Conservation (phyloP, 805 yeast species). For the Kregervanrija delftensis region DNA sequence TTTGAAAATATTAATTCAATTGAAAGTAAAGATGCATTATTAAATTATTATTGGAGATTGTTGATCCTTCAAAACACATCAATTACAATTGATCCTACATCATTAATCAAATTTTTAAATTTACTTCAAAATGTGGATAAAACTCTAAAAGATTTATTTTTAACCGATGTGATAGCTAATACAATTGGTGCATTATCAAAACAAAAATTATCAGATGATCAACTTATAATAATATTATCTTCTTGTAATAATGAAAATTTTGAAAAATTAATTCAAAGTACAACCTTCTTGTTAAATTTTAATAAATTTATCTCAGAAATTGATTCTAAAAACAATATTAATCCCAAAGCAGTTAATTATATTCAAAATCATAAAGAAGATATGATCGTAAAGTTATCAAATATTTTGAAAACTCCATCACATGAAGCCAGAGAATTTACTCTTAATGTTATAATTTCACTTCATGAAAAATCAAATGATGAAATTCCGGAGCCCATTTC, state of each 20-base stretch:
- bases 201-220: conserved; percentile 16
- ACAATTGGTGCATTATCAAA: conserved; percentile 29
- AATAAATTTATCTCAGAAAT: conserved; percentile 17
- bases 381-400: conserved; percentile 20
- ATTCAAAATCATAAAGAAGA: conserved; percentile 5
- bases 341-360: conserved; percentile 3
- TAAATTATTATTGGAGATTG: conserved; percentile 47
- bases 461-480: conserved; percentile 27
- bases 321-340: neutral
- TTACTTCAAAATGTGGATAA: conserved; percentile 4
- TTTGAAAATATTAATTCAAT: conserved; percentile 13
- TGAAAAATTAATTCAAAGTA: conserved; percentile 23
- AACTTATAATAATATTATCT: conserved; percentile 12
- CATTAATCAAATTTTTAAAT: conserved; percentile 17
- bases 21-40: conserved; percentile 10
- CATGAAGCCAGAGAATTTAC: conserved; percentile 44
- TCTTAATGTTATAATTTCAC: conserved; percentile 32
- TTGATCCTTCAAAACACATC: conserved; percentile 33
- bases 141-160: conserved; percentile 19
- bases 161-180: conserved; percentile 37
- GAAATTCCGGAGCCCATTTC: conserved; percentile 18
- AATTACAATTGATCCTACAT: conserved; percentile 19
- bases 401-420: conserved; percentile 42
- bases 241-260: conserved; percentile 18
- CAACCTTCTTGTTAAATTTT: conserved; percentile 32